phyloP scores from a whole-genome alignment of 768 basidiomycete species.

The Mycena leptocephala region DNA sequence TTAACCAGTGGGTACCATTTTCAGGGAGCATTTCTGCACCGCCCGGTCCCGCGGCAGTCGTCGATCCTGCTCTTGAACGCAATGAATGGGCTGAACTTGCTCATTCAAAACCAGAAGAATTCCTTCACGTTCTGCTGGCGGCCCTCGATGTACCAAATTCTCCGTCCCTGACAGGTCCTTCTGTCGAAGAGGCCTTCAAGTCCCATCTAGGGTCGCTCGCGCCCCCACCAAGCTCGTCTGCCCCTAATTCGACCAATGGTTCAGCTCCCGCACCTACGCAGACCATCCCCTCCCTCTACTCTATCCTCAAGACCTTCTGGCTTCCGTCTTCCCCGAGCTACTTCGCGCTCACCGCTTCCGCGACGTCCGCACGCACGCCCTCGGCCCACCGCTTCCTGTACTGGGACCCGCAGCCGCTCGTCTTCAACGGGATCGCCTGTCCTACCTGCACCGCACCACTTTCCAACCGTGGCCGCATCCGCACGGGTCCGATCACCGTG shows the following conservation, averaged over 20 bases:
- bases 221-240: slow-evolving; percentile 55
- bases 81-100: slow-evolving; percentile 80
- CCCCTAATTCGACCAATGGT: slow-evolving; percentile 21
- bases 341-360: slow-evolving; percentile 83
- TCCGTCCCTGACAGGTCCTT: slow-evolving; percentile 71
- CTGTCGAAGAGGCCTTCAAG: slow-evolving; percentile 85
- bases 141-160: slow-evolving; percentile 78
- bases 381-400: slow-evolving; percentile 88
- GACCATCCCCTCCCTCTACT: slow-evolving; percentile 80
- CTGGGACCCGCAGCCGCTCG: slow-evolving; percentile 89
- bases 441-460: slow-evolving; percentile 76
- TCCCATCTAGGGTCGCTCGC: slow-evolving; percentile 80
- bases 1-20: slow-evolving; percentile 28
- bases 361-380: slow-evolving; percentile 73
- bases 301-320: slow-evolving; percentile 89
- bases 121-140: slow-evolving; percentile 71
- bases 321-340: slow-evolving; percentile 85
- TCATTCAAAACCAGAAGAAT: slow-evolving; percentile 68
- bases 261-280: slow-evolving; percentile 45
- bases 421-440: slow-evolving; percentile 88
- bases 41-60: slow-evolving; percentile 49
- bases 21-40: slow-evolving; percentile 37
- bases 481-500: slow-evolving; percentile 81
- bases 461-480: slow-evolving; percentile 80
- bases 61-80: slow-evolving; percentile 69